Conservation (phyloP, 179 eudicot species). For the Monotropa hypopitys region DNA sequence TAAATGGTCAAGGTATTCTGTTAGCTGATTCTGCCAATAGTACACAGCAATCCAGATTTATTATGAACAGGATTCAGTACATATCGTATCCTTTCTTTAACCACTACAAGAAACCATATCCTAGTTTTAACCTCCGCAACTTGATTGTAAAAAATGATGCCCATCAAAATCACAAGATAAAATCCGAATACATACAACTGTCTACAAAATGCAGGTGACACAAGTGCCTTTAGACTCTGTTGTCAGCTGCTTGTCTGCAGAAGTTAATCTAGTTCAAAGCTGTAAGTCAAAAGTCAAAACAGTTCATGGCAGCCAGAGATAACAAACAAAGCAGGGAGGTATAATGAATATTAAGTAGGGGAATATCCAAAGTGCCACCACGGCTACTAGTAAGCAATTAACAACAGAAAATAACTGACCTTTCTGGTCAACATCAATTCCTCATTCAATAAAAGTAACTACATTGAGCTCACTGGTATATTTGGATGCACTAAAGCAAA, state of each 20-base stretch:
- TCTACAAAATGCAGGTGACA: not conserved
- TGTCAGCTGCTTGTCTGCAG: not conserved
- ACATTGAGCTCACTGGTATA: not conserved
- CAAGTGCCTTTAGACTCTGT: not conserved
- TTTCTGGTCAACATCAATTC: not conserved
- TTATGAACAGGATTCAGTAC: not conserved
- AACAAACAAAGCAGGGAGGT: not conserved
- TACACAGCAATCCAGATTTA: not conserved
- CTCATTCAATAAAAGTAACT: not conserved
- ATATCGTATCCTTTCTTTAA: not conserved
- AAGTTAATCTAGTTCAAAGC: not conserved
- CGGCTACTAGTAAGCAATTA: not conserved
- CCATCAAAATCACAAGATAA: not conserved
- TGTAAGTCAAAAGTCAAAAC: not conserved
- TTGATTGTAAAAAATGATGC: not conserved
- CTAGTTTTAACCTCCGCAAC: not conserved
- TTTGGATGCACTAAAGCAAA: not conserved
- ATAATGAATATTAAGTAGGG: not conserved
- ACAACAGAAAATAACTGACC: not conserved
- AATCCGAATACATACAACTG: not conserved
- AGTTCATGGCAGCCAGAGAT: not conserved
- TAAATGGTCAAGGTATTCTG: not conserved
- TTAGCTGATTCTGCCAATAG: not conserved
- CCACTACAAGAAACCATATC: not conserved
- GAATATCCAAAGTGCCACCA: not conserved